A percentile compares a stretch with the other conserved stretches of the same genome.
phyloP scores from a whole-genome alignment of 192 early-diverging fungal species.

The Phlyctochytrium arcticum region DNA sequence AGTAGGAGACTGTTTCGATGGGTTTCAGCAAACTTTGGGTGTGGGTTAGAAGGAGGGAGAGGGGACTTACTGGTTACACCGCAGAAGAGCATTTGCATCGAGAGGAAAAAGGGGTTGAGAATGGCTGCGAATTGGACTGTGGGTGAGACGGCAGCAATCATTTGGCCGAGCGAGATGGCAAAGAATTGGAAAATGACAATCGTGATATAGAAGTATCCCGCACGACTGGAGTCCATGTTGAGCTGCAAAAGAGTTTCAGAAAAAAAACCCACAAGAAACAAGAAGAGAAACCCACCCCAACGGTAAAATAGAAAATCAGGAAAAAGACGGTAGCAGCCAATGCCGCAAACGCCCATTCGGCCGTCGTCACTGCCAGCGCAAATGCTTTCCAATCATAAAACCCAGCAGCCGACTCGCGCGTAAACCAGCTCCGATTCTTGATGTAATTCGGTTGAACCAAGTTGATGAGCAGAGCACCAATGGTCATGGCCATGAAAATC shows the following conservation, averaged over 20 bases:
- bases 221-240: slow-evolving; percentile 36
- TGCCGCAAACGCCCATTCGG: slow-evolving; percentile 67
- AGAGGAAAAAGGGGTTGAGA: slow-evolving; percentile 65
- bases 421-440: slow-evolving; percentile 49
- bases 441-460: slow-evolving; percentile 49
- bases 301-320: slow-evolving; percentile 61
- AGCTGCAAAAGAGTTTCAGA: no score
- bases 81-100: slow-evolving; percentile 65
- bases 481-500: slow-evolving; percentile 63
- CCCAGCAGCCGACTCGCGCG: slow-evolving; percentile 62
- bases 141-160: slow-evolving; percentile 64
- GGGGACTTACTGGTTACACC: slow-evolving; percentile 72
- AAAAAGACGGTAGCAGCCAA: slow-evolving; percentile 62
- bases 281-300: slow-evolving; percentile 32
- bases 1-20: no score
- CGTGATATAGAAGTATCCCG: slow-evolving; percentile 62
- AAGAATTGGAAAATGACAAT: slow-evolving; percentile 60
- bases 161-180: slow-evolving; percentile 65
- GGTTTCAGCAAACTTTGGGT: no score
- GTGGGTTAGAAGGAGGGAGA: no score
- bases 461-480: slow-evolving; percentile 59
- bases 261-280: no score
- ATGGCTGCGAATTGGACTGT: slow-evolving; percentile 46
- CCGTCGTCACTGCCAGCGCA: slow-evolving; percentile 54
- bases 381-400: slow-evolving; percentile 70